phyloP scores from a whole-genome alignment of 2,329 filamentous ascomycete species.

The Penicillium rolfsii region DNA sequence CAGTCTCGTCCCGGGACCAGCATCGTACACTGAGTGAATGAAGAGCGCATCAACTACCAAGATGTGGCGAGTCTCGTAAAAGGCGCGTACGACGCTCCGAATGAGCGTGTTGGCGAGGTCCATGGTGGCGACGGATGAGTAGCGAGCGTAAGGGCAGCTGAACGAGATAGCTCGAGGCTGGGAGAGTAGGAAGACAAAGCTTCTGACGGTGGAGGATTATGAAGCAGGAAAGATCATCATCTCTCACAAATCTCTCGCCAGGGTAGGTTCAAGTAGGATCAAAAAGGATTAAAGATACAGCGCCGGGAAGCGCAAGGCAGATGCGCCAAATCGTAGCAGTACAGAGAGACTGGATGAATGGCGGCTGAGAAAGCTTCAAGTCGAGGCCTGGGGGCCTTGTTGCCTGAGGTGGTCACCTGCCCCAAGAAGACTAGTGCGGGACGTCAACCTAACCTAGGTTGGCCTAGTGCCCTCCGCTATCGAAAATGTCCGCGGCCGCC shows the following conservation, averaged over 20 bases:
- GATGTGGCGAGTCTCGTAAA: conserved; percentile 83
- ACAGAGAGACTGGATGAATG: conserved; percentile 9
- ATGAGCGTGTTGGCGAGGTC: conserved; percentile 77
- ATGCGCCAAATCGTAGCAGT: background rate
- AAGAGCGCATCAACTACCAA: conserved; percentile 79
- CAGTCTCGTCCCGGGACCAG: conserved; percentile 17
- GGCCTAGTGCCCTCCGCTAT: conserved; percentile 12
- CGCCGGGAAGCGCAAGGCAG: conserved; percentile 4
- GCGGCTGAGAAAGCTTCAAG: conserved; percentile 8
- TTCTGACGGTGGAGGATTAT: conserved; percentile 15
- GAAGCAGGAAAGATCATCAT: conserved; percentile 16
- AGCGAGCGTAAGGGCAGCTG: background rate
- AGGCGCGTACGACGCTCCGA: conserved; percentile 81
- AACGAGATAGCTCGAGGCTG: conserved; percentile 3
- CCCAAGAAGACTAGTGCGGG: background rate
- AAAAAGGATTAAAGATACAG: background rate
- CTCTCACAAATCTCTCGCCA: conserved; percentile 1
- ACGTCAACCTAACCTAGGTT: background rate
- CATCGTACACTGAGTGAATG: conserved; percentile 68
- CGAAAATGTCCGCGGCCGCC: conserved; percentile 14
- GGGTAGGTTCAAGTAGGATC: background rate
- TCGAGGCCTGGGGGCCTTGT: background rate
- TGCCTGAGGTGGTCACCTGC: conserved; percentile 15
- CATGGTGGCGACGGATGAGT: conserved; percentile 44
- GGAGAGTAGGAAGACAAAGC: conserved; percentile 19